Base-by-base conservation (phyloP, 1,284 basidiomycete species). In the Marasmius oreades region DNA sequence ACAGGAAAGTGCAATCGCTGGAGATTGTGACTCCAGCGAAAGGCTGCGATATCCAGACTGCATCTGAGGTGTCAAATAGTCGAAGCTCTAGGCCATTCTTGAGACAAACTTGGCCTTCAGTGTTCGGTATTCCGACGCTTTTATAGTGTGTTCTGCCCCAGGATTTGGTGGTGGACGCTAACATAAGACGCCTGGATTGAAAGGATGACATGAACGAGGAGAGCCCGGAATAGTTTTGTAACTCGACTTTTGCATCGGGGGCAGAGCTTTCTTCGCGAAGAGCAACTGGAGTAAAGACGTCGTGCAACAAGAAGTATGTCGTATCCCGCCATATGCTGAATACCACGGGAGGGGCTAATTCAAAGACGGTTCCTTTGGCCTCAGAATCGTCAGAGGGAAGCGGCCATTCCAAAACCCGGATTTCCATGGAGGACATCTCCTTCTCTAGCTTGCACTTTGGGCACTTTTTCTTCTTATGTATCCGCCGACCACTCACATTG, bases 351-450 rank as follows among this genome's bases (percentile, higher is more conserved):
- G 70, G 70, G 3, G 61, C 52, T 1, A 81, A 57, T 53, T 84
- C 81, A 48, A 84, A 82, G 0, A 82, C 66, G 0, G 71, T 69
- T 0, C 57, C 59, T 51, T 71, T 62, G 0, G 70, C 70, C 0
- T 54, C 26, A 1, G 66, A 37, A 2, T 26, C 2, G 8, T 65
- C 46, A 0, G 55, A 33, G 0, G 81, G 78, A 31, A 84, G 62
- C 0, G 80, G 80, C 81, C 79, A 81, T 51, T 84, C 81, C 45
- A 78, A 66, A 3, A 77, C 61, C 0, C 43, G 2, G 37, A 83
- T 80, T 0, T 39, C 10, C 62, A 81, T 61, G 0, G 7, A 36
- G 0, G 20, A 26, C 0, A 66, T 63, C 44, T 65, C 12, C 1
- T 43, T 33, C 34, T 69, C 54, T 2, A 72, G 58, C 1, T 2